Evolutionary conservation across 1,139 yeast genomes (phyloP).

Genomic region (Meyerozyma athensensis): DNA sequence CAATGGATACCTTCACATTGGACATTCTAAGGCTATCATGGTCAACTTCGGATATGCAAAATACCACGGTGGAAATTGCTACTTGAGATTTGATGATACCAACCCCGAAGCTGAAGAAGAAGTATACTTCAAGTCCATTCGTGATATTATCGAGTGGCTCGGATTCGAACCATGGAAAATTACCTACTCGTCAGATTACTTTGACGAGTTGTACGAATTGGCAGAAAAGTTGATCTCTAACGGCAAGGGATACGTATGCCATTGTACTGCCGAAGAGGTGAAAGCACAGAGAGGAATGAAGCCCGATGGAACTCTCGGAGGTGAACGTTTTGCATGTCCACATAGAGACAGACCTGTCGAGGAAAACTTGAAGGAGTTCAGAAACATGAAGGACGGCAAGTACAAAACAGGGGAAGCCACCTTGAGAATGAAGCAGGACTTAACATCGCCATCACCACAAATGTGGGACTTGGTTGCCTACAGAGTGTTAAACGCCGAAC

Average conservation of each 20-base stretch:
- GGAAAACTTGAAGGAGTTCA: constrained; percentile 72
- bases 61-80: constrained; percentile 78
- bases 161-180: constrained; percentile 91
- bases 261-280: constrained; percentile 89
- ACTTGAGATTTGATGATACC: constrained; percentile 93
- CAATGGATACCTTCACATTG: constrained; percentile 93
- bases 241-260: constrained; percentile 86
- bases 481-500: constrained; percentile 86
- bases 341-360: constrained; percentile 70
- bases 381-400: constrained; percentile 86
- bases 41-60: constrained; percentile 95
- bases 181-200: constrained; percentile 95
- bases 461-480: constrained; percentile 99
- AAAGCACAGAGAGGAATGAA: constrained; percentile 85
- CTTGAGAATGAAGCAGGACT: constrained; percentile 94
- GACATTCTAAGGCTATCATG: constrained; percentile 96
- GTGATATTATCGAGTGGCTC: constrained; percentile 84
- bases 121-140: constrained; percentile 77
- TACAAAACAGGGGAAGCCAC: constrained; percentile 91
- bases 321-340: constrained; percentile 78
- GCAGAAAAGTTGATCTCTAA: constrained; percentile 73
- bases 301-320: constrained; percentile 90
- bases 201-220: constrained; percentile 77
- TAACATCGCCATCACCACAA: constrained; percentile 90
- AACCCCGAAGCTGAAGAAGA: constrained; percentile 99